Evolutionary conservation across 768 basidiomycete genomes (phyloP), one percentile per base, ranked within the genome.

Genomic region (Xanthoconium purpureum): DNA sequence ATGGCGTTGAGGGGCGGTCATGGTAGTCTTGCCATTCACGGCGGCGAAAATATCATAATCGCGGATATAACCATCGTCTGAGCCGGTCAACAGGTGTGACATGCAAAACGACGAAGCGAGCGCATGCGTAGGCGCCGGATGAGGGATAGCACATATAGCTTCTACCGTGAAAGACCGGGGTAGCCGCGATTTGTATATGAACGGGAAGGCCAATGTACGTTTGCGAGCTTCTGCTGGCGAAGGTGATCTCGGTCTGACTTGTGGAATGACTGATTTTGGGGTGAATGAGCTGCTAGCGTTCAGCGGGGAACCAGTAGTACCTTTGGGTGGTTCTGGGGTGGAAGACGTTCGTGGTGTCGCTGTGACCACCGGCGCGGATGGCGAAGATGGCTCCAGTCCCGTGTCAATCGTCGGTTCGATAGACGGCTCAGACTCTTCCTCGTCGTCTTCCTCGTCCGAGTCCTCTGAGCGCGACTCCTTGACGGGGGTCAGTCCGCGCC

Each of bases 51-150:
- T 83, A 70, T 98, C 93, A 73, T 95, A 98, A 74, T 91, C 83
- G 37, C 94, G 84, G 43, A 98, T 88, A 62, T 92, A 94, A 10
- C 94, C 95, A 68, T 98, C 94, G 62, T 96, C 89, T 13, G 90
- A 91, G 36, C 94, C 94, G 14, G 95, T 95, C 33, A 96, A 71
- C 20, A 97, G 77, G 68, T 94, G 91, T 18, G 89, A 84, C 82
- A 95, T 84, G 73, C 94, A 96, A 29, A 82, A 73, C 0, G 93
- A 94, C 5, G 89, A 79, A 11, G 94, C 89, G 13, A 98, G 82
- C n/a, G 89, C 80, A 71, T 97, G 91, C 1, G 91, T 93, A 5
- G 93, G 85, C 5, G 83, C 84, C 5, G 93, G 93, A 60, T 95
- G 90, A 1, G 95, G 91, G 54, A 98, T 83, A 18, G 93, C 93